Conservation (phyloP, 805 yeast species). For the Suhomyces prunicola region DNA sequence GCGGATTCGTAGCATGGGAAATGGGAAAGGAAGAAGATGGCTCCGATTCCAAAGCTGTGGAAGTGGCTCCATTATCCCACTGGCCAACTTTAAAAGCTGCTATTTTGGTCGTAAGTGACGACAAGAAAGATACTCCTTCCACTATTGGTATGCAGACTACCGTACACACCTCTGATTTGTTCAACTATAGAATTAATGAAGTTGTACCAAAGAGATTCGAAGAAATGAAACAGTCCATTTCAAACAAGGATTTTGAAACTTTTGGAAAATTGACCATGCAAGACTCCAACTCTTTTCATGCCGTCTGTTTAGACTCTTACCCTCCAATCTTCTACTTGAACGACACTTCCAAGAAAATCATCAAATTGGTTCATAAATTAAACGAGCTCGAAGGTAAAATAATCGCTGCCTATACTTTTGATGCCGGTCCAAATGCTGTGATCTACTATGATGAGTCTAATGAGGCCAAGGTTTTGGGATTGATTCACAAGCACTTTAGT, state of each 20-base stretch:
- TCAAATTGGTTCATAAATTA: constrained; percentile 73
- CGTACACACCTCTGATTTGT: constrained; percentile 83
- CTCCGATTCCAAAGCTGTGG: constrained; percentile 91
- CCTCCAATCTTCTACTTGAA: constrained; percentile 96
- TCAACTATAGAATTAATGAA: constrained; percentile 68
- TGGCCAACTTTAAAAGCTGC: constrained; percentile 94
- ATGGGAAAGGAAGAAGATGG: constrained; percentile 82
- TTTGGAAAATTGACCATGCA: constrained; percentile 93
- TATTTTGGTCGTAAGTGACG: constrained; percentile 87
- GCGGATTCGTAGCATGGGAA: constrained; percentile 99
- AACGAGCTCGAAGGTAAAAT: constrained; percentile 64
- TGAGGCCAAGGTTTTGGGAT: constrained; percentile 69
- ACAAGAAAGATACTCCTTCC: constrained; percentile 90
- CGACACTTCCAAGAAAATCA: constrained; percentile 79
- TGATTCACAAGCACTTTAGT: constrained; percentile 58
- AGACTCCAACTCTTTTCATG: constrained; percentile 96
- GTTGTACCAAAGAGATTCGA: constrained; percentile 85
- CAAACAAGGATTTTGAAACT: constrained; percentile 65
- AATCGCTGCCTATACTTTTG: constrained; percentile 95
- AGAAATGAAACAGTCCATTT: constrained; percentile 77
- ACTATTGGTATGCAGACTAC: constrained; percentile 97
- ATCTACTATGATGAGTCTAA: constrained; percentile 79
- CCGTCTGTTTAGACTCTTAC: constrained; percentile 91
- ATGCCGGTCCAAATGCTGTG: constrained; percentile 99
- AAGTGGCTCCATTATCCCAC: constrained; percentile 76